These are phyloP conservation scores for Cucumis hystrix DNA, from an alignment of 306 rosid species.

Conservation along the genomic window DNA sequence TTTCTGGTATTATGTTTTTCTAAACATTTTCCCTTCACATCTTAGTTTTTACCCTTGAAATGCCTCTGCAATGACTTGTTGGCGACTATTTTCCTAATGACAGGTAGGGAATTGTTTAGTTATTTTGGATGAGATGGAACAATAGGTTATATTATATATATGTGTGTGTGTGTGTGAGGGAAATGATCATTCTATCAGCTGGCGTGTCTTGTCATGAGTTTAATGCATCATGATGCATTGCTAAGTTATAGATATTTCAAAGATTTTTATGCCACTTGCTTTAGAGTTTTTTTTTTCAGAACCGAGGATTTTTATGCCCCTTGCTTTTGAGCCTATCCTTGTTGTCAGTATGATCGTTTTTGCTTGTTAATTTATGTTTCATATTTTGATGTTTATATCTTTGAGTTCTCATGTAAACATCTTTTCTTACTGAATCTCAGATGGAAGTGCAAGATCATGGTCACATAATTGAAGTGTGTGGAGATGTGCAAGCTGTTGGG, in stretches of 20 bases:
- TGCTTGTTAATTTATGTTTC: background rate
- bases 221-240: background rate
- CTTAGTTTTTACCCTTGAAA: background rate
- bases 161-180: background rate
- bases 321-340: background rate
- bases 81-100: background rate
- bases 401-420: background rate
- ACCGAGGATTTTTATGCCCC: background rate
- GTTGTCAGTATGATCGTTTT: background rate
- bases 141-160: background rate
- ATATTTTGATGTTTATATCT: background rate
- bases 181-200: background rate
- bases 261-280: background rate
- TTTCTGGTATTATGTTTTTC: too few species aligned
- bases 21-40: background rate
- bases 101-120: background rate
- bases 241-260: background rate
- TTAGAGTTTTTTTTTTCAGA: background rate
- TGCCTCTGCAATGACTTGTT: background rate
- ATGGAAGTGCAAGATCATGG: constrained; percentile 34
- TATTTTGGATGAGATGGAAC: background rate
- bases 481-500: constrained; percentile 21
- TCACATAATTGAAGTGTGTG: constrained; percentile 33
- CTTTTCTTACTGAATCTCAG: constrained; percentile 17
- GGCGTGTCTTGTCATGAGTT: background rate